Evolutionary conservation across 352 stramenopile genomes (phyloP).

Genomic region (Phytophthora pseudosyringae): DNA sequence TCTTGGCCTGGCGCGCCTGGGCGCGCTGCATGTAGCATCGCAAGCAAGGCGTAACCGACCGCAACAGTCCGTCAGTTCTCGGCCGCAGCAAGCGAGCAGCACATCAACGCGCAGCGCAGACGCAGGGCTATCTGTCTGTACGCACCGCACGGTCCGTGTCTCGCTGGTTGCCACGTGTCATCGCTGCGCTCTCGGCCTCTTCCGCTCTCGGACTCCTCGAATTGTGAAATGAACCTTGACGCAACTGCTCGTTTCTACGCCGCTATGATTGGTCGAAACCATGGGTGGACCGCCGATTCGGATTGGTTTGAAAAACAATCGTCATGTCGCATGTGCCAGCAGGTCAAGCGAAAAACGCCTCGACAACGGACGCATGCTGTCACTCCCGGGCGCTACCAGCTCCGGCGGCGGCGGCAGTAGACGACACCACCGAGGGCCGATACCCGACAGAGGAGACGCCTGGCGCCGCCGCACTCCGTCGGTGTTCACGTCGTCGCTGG

Average conservation of each 20-base stretch:
- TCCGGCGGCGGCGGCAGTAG: not conserved
- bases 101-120: not conserved
- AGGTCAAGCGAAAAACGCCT: slow-evolving; percentile 14
- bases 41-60: slow-evolving; percentile 11
- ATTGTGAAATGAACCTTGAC: slow-evolving; percentile 32
- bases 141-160: slow-evolving; percentile 75
- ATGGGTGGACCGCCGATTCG: not conserved
- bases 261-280: not conserved
- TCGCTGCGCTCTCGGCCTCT: slow-evolving; percentile 18
- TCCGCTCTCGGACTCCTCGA: slow-evolving; percentile 7
- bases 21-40: slow-evolving; percentile 52
- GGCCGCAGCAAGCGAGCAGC: not conserved
- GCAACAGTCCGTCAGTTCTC: slow-evolving; percentile 11
- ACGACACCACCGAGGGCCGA: not conserved
- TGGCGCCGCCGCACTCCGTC: slow-evolving; percentile 15
- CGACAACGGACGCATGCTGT: slow-evolving; percentile 35
- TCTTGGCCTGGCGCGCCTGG: slow-evolving; percentile 71
- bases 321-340: slow-evolving; percentile 7
- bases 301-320: not conserved
- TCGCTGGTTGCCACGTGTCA: slow-evolving; percentile 87
- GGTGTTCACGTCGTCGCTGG: not conserved
- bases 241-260: not conserved
- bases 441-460: slow-evolving; percentile 17
- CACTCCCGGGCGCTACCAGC: slow-evolving; percentile 8
- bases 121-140: not conserved